phyloP scores from a whole-genome alignment of 495 filamentous ascomycete species.

The Penicillium malachiteum region DNA sequence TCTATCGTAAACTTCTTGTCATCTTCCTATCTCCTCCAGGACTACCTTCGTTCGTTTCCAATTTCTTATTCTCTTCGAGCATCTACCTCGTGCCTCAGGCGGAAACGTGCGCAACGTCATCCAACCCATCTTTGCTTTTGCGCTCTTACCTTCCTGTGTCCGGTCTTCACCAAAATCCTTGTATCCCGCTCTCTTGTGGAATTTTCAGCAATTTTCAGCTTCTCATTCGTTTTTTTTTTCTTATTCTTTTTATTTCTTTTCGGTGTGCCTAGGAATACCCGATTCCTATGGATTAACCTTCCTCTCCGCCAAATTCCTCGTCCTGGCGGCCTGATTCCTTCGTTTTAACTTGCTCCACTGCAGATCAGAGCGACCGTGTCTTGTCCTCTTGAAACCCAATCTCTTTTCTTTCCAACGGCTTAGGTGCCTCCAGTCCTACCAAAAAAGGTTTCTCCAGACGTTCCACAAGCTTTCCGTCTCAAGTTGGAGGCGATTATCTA shows the following conservation, averaged over 20 bases:
- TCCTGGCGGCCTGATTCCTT: background rate
- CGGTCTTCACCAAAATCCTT: conserved; percentile 2
- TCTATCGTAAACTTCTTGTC: background rate
- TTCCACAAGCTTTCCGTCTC: background rate
- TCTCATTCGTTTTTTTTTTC: background rate
- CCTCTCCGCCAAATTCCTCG: background rate
- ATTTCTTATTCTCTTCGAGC: too few species aligned
- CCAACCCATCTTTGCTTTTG: conserved; percentile 1
- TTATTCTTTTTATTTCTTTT: background rate
- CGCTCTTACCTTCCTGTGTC: conserved; percentile 1
- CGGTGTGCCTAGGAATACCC: too few species aligned
- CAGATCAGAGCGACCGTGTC: background rate
- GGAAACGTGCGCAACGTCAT: background rate
- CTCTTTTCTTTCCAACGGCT: background rate
- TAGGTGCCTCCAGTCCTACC: background rate
- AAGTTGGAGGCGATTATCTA: too few species aligned
- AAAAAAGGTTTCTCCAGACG: background rate
- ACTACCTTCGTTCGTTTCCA: too few species aligned
- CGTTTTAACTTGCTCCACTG: conserved; percentile 1
- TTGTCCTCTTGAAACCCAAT: background rate
- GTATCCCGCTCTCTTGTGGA: background rate
- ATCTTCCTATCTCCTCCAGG: background rate
- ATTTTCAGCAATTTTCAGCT: background rate
- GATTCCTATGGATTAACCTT: background rate
- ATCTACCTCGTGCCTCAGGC: too few species aligned